Evolutionary conservation across 495 filamentous ascomycete genomes (phyloP).

Genomic region (Lindgomyces ingoldianus): DNA sequence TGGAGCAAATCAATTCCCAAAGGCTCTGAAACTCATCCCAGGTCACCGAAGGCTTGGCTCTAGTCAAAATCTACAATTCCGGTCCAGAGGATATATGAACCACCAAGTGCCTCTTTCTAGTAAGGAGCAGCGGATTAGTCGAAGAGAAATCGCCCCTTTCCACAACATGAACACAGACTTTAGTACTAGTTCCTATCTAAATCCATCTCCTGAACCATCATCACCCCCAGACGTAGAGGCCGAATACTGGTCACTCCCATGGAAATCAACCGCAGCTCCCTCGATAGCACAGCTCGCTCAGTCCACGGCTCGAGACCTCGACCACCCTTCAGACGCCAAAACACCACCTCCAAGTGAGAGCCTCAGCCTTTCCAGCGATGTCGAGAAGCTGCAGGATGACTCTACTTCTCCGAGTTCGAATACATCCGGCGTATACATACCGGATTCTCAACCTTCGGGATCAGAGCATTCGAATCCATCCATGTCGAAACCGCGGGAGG

Average conservation of each 20-base stretch:
- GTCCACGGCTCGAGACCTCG: slow-evolving; percentile 2
- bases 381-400: slow-evolving; percentile 16
- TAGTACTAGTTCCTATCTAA: neutral
- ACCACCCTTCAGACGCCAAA: neutral
- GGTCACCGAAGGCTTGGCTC: neutral
- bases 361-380: neutral
- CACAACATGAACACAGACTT: neutral
- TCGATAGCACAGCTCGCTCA: slow-evolving; percentile 26
- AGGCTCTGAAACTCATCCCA: neutral
- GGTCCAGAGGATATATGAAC: neutral
- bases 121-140: too few species aligned
- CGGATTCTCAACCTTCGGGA: neutral
- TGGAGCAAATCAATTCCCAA: neutral
- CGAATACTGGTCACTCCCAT: too few species aligned
- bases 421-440: neutral
- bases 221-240: too few species aligned
- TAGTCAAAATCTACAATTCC: neutral
- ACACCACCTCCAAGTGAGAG: neutral
- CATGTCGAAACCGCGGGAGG: slow-evolving; percentile 2
- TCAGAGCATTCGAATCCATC: neutral
- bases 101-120: neutral
- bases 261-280: too few species aligned
- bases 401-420: neutral
- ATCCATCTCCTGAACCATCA: neutral
- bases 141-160: neutral